These are phyloP conservation scores for Colletotrichum tamarilloi DNA, from an alignment of 2,329 filamentous ascomycete species.

Conservation along the genomic window DNA sequence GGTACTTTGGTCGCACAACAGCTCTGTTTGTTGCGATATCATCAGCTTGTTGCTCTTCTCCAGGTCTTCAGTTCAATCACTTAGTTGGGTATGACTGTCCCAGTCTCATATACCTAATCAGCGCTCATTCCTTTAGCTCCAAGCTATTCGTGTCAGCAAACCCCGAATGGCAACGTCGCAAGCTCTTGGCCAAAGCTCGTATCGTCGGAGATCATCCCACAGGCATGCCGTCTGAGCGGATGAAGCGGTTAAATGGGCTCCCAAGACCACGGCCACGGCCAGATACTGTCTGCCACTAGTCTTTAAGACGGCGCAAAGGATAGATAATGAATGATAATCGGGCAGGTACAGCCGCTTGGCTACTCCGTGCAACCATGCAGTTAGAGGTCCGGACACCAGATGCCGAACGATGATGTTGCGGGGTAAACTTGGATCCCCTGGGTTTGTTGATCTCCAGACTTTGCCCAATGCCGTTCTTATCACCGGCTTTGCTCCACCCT, in stretches of 20 bases:
- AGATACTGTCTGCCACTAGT: not conserved
- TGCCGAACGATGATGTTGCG: conserved; percentile 13
- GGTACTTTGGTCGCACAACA: too few relatives aligned
- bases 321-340: conserved; percentile 2
- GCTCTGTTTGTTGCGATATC: not conserved
- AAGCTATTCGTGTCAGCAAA: not conserved
- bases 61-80: not conserved
- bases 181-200: not conserved
- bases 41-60: not conserved
- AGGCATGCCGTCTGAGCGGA: not conserved
- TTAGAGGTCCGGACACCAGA: not conserved
- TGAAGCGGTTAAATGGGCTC: conserved; percentile 11
- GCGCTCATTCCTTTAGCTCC: not conserved
- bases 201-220: not conserved
- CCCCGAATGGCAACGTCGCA: not conserved
- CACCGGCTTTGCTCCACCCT: not conserved
- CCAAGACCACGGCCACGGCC: not conserved
- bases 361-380: not conserved
- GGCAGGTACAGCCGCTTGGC: conserved; percentile 24
- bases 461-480: conserved; percentile 12
- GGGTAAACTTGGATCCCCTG: conserved; percentile 23
- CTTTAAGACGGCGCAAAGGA: not conserved
- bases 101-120: not conserved
- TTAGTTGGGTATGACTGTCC: too few relatives aligned
- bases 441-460: not conserved